phyloP scores from a whole-genome alignment of 768 basidiomycete genomes.

The Pleurotus djamor region DNA sequence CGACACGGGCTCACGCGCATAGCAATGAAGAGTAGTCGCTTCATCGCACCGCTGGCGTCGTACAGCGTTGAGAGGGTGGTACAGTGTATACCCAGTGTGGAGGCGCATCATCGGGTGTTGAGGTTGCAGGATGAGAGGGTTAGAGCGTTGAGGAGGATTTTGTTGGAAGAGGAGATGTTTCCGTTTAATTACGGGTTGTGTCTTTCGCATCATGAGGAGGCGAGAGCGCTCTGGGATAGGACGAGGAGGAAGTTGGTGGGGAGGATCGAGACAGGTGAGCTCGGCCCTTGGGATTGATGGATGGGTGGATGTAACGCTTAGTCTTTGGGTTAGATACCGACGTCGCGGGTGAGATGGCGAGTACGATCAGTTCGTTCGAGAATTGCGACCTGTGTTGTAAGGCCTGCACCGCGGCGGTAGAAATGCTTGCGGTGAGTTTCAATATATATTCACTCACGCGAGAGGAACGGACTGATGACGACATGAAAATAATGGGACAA shows the following conservation, averaged over 20 bases:
- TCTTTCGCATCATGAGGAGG: slow-evolving; percentile 42
- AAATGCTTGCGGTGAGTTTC: slow-evolving; percentile 61
- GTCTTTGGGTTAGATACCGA: slow-evolving; percentile 50
- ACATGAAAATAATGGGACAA: slow-evolving; percentile 2
- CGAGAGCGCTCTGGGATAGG: slow-evolving; percentile 48
- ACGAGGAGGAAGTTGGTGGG: slow-evolving; percentile 41
- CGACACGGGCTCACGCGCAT: slow-evolving; percentile 38
- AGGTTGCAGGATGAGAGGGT: slow-evolving; percentile 58
- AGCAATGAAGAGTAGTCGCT: slow-evolving; percentile 57
- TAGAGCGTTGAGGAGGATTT: slow-evolving; percentile 45
- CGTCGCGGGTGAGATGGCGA: slow-evolving; percentile 64
- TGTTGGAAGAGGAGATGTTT: slow-evolving; percentile 63
- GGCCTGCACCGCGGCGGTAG: slow-evolving; percentile 61
- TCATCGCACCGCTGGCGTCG: slow-evolving; percentile 51
- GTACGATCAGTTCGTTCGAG: slow-evolving; percentile 40
- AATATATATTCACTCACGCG: too few species aligned
- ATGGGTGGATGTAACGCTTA: too few species aligned
- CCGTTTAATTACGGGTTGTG: slow-evolving; percentile 73
- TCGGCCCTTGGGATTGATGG: too few species aligned
- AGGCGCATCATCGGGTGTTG: slow-evolving; percentile 63
- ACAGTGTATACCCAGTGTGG: slow-evolving; percentile 49
- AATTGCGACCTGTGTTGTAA: slow-evolving; percentile 54
- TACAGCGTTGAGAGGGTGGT: slow-evolving; percentile 48
- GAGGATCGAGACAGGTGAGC: slow-evolving; percentile 52
- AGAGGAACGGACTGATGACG: not conserved